These are phyloP conservation scores for Coemansia sp. DNA, from an alignment of 192 early-diverging fungal genomes.

Conservation along the genomic window DNA sequence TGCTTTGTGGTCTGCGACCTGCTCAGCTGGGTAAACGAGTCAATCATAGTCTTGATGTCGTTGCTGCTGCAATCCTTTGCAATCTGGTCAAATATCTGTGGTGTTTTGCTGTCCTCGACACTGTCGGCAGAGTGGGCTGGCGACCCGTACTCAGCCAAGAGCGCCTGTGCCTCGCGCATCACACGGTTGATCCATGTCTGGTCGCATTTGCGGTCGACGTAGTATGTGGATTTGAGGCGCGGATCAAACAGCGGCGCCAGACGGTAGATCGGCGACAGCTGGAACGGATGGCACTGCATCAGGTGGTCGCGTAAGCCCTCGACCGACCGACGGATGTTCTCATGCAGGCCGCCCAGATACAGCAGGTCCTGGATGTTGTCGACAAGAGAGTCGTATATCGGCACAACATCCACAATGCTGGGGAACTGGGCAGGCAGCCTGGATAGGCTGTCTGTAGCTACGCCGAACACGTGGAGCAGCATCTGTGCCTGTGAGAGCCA, in stretches of 20 bases:
- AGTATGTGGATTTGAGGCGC: constrained; percentile 46
- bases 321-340: constrained; percentile 25
- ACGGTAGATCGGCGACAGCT: constrained; percentile 50
- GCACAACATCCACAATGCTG: constrained; percentile 45
- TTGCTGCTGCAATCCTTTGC: constrained; percentile 6
- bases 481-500: constrained; percentile 43
- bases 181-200: constrained; percentile 38
- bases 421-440: constrained; percentile 32
- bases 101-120: constrained; percentile 1
- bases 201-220: constrained; percentile 36
- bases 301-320: constrained; percentile 41
- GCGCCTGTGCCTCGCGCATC: constrained; percentile 36
- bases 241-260: constrained; percentile 53
- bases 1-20: constrained; percentile 18
- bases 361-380: constrained; percentile 37
- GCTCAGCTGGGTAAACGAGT: constrained; percentile 35
- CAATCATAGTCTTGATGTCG: constrained; percentile 31
- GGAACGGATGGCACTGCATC: constrained; percentile 52
- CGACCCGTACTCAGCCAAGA: constrained; percentile 29
- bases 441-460: constrained; percentile 12
- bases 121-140: constrained; percentile 1
- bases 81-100: constrained; percentile 16
- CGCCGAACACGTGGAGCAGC: constrained; percentile 28
- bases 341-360: constrained; percentile 21
- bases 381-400: constrained; percentile 39